phyloP scores from a whole-genome alignment of 2,329 filamentous ascomycete species.

The Periconia digitata region DNA sequence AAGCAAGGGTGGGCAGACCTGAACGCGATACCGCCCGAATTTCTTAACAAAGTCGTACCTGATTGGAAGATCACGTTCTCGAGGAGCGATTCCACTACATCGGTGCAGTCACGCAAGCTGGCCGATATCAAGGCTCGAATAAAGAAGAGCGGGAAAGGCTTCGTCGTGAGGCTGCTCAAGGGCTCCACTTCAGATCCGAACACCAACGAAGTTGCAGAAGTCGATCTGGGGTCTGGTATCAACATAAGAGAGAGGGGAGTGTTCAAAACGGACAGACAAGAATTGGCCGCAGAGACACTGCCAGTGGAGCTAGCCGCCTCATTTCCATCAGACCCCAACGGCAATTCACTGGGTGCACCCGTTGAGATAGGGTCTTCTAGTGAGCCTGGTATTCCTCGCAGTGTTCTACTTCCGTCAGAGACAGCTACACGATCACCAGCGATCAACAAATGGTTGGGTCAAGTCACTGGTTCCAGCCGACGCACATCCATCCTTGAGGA shows the following conservation, averaged over 20 bases:
- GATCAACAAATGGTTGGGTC: constrained; percentile 13
- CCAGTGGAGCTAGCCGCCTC: constrained; percentile 21
- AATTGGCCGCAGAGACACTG: not conserved
- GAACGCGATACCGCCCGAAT: constrained; percentile 29
- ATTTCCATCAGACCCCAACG: not conserved
- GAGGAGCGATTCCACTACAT: constrained; percentile 27
- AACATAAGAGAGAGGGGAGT: no score
- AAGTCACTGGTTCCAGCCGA: not conserved
- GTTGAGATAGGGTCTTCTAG: constrained; percentile 31
- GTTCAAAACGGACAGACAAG: not conserved
- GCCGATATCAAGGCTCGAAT: constrained; percentile 35
- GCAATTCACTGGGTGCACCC: constrained; percentile 4
- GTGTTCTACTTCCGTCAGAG: not conserved
- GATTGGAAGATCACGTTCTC: constrained; percentile 33
- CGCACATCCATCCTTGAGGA: constrained; percentile 24
- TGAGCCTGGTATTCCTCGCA: constrained; percentile 17
- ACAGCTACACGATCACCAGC: constrained; percentile 3
- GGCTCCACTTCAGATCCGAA: constrained; percentile 22
- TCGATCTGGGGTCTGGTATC: constrained; percentile 18
- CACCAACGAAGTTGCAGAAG: constrained; percentile 28
- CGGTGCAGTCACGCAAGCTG: constrained; percentile 26
- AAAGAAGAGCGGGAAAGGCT: constrained; percentile 37
- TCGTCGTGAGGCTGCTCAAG: constrained; percentile 33
- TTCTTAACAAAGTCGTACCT: constrained; percentile 32
- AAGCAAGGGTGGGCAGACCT: constrained; percentile 32